phyloP scores from a whole-genome alignment of 257 asterid species.

The Nicotiana benthamiana region DNA sequence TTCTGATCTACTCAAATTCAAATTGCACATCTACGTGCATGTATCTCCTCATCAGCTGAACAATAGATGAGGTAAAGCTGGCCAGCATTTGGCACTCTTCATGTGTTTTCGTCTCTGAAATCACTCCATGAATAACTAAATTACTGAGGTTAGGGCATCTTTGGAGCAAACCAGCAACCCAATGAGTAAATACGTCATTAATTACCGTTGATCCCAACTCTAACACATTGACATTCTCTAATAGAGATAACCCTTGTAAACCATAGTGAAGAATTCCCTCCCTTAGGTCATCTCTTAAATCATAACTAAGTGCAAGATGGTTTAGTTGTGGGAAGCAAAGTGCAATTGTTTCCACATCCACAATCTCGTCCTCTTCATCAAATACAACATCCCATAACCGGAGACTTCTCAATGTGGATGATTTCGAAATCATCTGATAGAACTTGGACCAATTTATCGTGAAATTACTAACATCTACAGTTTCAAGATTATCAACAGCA shows the following conservation, averaged over 20 bases:
- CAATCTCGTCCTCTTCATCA: slow-evolving; percentile 84
- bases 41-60: slow-evolving; percentile 63
- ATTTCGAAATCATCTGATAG: slow-evolving; percentile 68
- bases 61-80: slow-evolving; percentile 58
- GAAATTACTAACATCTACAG: slow-evolving; percentile 77
- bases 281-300: slow-evolving; percentile 36
- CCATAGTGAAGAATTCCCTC: slow-evolving; percentile 57
- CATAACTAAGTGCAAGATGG: slow-evolving; percentile 66
- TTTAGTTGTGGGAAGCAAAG: slow-evolving; percentile 64
- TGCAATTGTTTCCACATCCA: slow-evolving; percentile 72
- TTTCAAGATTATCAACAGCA: slow-evolving; percentile 69
- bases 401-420: slow-evolving; percentile 59
- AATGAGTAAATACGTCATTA: slow-evolving; percentile 50
- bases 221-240: slow-evolving; percentile 67
- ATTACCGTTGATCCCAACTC: slow-evolving; percentile 85
- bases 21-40: slow-evolving; percentile 66
- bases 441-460: slow-evolving; percentile 86
- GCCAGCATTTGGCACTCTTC: slow-evolving; percentile 78
- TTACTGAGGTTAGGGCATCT: slow-evolving; percentile 64
- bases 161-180: slow-evolving; percentile 71
- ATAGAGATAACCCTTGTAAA: slow-evolving; percentile 51
- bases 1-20: slow-evolving; percentile 50
- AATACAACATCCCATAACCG: slow-evolving; percentile 88
- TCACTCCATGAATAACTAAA: slow-evolving; percentile 70
- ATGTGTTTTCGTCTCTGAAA: slow-evolving; percentile 79